Conservation (phyloP, 1,284 basidiomycete species). For the Sanghuangporus weigelae region DNA sequence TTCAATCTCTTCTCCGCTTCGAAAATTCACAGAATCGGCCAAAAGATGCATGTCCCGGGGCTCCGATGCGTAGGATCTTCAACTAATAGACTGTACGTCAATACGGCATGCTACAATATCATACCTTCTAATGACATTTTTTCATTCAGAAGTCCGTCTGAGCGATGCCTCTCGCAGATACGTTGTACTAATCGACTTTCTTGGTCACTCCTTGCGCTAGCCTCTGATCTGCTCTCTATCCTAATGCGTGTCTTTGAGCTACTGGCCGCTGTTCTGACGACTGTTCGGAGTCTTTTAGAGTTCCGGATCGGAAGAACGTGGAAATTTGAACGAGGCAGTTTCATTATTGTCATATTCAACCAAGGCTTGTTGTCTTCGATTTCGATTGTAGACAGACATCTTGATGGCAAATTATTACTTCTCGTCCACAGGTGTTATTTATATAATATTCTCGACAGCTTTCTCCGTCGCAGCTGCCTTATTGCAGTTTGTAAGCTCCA, state of each 20-base stretch:
- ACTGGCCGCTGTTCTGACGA: constrained; percentile 26
- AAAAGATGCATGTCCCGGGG: constrained; percentile 22
- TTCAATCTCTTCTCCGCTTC: constrained; percentile 14
- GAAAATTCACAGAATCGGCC: constrained; percentile 16
- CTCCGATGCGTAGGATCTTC: constrained; percentile 20
- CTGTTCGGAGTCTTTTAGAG: constrained; percentile 26
- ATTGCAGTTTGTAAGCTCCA: neutral
- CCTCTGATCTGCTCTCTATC: constrained; percentile 27
- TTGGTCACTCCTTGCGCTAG: neutral
- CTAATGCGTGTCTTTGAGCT: constrained; percentile 29
- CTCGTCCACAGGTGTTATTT: neutral
- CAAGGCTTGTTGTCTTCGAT: constrained; percentile 24
- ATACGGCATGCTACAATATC: neutral
- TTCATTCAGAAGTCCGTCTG: no score
- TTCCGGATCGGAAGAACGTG: constrained; percentile 20
- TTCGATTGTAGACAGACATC: neutral
- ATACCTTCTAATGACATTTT: neutral
- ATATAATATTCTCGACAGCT: neutral
- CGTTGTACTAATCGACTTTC: constrained; percentile 6
- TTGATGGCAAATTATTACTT: neutral
- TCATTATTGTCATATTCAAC: constrained; percentile 27
- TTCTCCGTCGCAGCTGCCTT: neutral
- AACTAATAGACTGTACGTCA: constrained; percentile 18
- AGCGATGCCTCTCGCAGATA: constrained; percentile 10
- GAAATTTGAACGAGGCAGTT: constrained; percentile 22